These are phyloP conservation scores for Naganishia sp. DNA, from an alignment of 1,284 basidiomycete species.

Conservation along the genomic window DNA sequence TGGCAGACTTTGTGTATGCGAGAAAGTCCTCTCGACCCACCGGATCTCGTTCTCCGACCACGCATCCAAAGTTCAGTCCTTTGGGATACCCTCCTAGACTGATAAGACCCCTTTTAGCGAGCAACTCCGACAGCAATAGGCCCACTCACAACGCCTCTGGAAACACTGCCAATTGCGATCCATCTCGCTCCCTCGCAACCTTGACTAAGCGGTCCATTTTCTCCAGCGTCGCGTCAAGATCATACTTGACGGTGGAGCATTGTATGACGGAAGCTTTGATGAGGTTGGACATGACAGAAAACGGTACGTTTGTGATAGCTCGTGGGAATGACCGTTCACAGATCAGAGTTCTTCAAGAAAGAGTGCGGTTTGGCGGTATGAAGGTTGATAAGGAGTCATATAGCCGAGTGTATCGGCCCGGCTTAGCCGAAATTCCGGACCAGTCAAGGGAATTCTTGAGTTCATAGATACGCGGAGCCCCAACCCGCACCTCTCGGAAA, in stretches of 20 bases:
- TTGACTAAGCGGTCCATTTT: conserved; percentile 37
- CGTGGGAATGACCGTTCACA: too few species aligned
- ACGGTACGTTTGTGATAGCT: too few species aligned
- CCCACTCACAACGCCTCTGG: conserved; percentile 37
- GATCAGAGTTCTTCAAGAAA: not conserved
- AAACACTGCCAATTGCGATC: conserved; percentile 37
- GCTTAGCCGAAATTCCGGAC: not conserved
- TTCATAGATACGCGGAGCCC: not conserved
- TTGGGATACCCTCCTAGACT: conserved; percentile 66
- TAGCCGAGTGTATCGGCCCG: too few species aligned
- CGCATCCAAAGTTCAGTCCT: conserved; percentile 62
- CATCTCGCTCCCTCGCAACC: conserved; percentile 34
- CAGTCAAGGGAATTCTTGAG: not conserved
- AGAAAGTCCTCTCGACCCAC: conserved; percentile 66
- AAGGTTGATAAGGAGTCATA: not conserved
- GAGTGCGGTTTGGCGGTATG: not conserved
- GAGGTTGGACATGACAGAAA: not conserved
- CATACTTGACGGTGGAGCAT: conserved; percentile 34
- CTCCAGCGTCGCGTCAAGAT: conserved; percentile 34
- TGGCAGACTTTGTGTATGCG: conserved; percentile 61
- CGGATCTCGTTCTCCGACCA: conserved; percentile 60
- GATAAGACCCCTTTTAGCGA: not conserved
- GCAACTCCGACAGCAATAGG: not conserved
- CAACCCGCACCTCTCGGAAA: too few species aligned
- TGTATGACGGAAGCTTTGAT: conserved; percentile 37